phyloP scores from a whole-genome alignment of 192 early-diverging fungal genomes.

The Entomortierella lignicola region DNA sequence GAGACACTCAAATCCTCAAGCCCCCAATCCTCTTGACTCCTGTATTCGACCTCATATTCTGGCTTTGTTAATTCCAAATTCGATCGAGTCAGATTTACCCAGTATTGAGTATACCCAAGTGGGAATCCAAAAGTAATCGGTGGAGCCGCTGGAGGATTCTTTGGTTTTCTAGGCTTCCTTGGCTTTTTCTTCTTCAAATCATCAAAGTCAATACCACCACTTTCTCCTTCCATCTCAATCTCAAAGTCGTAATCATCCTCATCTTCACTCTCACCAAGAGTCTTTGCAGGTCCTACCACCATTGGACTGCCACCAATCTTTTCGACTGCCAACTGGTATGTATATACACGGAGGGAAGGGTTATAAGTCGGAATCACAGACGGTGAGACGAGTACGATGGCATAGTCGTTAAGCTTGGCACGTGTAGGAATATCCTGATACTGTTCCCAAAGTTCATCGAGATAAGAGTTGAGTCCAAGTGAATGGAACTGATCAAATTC shows the following conservation, averaged over 20 bases:
- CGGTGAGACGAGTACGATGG: conserved; percentile 66
- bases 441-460: conserved; percentile 57
- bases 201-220: not conserved
- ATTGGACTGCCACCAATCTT: not conserved
- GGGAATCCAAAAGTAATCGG: conserved; percentile 51
- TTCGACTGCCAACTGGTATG: conserved; percentile 58
- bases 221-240: not conserved
- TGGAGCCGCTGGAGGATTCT: conserved; percentile 28
- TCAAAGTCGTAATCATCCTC: conserved; percentile 3
- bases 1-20: conserved; percentile 58
- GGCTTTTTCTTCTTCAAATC: conserved; percentile 26
- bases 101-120: conserved; percentile 55
- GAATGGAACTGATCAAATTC: conserved; percentile 49
- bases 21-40: conserved; percentile 56
- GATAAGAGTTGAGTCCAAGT: conserved; percentile 39
- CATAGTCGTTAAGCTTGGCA: conserved; percentile 47
- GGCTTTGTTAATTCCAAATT: conserved; percentile 37
- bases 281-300: not conserved
- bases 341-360: conserved; percentile 71
- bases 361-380: conserved; percentile 73
- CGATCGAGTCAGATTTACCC: conserved; percentile 51
- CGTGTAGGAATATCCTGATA: conserved; percentile 34
- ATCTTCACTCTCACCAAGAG: not conserved
- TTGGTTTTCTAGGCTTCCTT: conserved; percentile 30
- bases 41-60: conserved; percentile 62